These are phyloP conservation scores for Colletotrichum sansevieriae DNA, from an alignment of 2,329 filamentous ascomycete genomes.

Conservation along the genomic window DNA sequence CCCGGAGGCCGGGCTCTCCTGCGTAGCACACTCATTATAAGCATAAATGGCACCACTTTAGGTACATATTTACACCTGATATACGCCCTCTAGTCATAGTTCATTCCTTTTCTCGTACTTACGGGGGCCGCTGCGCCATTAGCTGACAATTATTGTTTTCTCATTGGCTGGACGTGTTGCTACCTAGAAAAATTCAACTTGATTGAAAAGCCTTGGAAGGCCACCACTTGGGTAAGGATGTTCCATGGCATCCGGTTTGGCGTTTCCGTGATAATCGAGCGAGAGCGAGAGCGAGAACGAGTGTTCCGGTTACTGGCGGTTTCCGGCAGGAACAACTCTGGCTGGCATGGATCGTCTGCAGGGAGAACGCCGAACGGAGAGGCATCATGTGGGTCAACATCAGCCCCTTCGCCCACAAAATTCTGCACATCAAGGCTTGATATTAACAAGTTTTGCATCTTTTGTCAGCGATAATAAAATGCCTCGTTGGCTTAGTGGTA, in stretches of 20 bases:
- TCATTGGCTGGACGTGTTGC: background rate
- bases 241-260: constrained; percentile 9
- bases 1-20: too few relatives aligned
- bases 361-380: background rate
- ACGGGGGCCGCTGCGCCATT: background rate
- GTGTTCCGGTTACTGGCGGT: background rate
- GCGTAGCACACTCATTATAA: background rate
- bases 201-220: constrained; percentile 7
- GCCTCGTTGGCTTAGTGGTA: constrained; percentile 42
- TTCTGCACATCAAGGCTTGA: background rate
- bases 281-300: constrained; percentile 5
- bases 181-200: constrained; percentile 7
- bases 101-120: constrained; percentile 21
- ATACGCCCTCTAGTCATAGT: background rate
- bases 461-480: background rate
- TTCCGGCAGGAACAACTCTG: background rate
- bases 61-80: constrained; percentile 3
- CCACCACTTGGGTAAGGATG: background rate
- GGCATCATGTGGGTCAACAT: constrained; percentile 4
- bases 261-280: background rate
- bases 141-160: background rate
- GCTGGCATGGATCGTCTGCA: background rate
- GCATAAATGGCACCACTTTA: constrained; percentile 1
- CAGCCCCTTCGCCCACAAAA: constrained; percentile 17
- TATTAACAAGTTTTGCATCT: fast-evolving